phyloP scores from a whole-genome alignment of 768 basidiomycete genomes.

The Kockovaella imperatae region DNA sequence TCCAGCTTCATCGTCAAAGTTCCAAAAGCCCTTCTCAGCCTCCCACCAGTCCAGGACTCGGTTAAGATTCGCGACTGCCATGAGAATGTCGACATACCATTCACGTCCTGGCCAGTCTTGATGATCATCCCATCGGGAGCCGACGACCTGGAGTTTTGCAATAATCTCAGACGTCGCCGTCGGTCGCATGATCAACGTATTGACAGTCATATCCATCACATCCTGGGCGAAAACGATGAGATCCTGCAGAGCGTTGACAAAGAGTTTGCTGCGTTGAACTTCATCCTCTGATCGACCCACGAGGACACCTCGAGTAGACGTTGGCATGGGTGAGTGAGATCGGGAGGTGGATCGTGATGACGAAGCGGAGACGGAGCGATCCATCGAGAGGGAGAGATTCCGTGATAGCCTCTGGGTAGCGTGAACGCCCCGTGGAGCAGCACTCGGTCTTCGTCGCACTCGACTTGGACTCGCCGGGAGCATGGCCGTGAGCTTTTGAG shows the following conservation, averaged over 20 bases:
- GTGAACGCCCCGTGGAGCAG: slow-evolving; percentile 14
- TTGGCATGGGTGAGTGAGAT: slow-evolving; percentile 84
- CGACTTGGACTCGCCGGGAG: slow-evolving; percentile 32
- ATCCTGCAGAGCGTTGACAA: slow-evolving; percentile 82
- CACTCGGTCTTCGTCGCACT: slow-evolving; percentile 32
- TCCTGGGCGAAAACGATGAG: slow-evolving; percentile 90
- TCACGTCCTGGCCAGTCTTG: slow-evolving; percentile 95
- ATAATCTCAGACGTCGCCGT: slow-evolving; percentile 80
- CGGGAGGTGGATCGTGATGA: slow-evolving; percentile 88
- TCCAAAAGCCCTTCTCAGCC: slow-evolving; percentile 99
- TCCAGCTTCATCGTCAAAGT: slow-evolving; percentile 73
- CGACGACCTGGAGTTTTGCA: slow-evolving; percentile 80
- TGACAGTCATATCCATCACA: slow-evolving; percentile 78
- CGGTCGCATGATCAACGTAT: slow-evolving; percentile 74
- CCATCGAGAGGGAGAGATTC: slow-evolving; percentile 21
- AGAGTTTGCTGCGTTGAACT: slow-evolving; percentile 41
- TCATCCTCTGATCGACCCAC: slow-evolving; percentile 8
- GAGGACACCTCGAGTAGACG: slow-evolving; percentile 49
- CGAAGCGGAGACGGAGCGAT: slow-evolving; percentile 23
- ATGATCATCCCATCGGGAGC: slow-evolving; percentile 93
- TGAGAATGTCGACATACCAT: slow-evolving; percentile 95
- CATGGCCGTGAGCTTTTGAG: slow-evolving; percentile 14
- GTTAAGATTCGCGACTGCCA: slow-evolving; percentile 89
- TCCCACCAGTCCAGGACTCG: slow-evolving; percentile 99
- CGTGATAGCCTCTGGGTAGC: slow-evolving; percentile 37